Evolutionary conservation across 257 asterid species (phyloP).

Genomic region (Solanum bulbocastanum): DNA sequence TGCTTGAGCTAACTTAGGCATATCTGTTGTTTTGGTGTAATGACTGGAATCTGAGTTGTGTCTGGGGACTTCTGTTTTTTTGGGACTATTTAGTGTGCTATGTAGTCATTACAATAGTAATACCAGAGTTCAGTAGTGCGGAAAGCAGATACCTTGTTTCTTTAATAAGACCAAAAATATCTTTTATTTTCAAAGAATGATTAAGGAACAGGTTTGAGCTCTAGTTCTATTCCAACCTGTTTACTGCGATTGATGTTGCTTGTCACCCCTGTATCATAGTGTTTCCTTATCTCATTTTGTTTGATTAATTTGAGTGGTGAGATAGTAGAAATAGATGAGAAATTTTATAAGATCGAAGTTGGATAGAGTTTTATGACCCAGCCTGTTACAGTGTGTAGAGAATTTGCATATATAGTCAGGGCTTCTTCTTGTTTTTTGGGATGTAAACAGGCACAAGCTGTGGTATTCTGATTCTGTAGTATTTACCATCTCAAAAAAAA

Average conservation of each 20-base stretch:
- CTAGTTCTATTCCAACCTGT: not conserved
- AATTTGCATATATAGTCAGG: not conserved
- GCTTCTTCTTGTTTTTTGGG: not conserved
- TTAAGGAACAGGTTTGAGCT: not conserved
- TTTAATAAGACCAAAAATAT: not conserved
- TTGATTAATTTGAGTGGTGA: not conserved
- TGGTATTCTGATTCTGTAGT: not conserved
- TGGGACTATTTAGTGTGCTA: not conserved
- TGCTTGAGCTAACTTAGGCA: not conserved
- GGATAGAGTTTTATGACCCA: not conserved
- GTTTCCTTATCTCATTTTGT: not conserved
- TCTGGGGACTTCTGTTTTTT: not conserved
- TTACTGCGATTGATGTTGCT: not conserved
- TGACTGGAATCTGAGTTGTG: not conserved
- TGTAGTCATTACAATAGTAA: not conserved
- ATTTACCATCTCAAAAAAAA: not conserved
- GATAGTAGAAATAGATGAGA: not conserved
- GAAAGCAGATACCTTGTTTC: not conserved
- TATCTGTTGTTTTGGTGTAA: not conserved
- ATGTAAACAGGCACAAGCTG: not conserved
- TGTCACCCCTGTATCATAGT: not conserved
- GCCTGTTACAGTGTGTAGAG: not conserved
- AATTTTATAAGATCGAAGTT: not conserved
- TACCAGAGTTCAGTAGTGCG: not conserved
- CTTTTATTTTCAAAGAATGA: not conserved